phyloP scores from a whole-genome alignment of 768 basidiomycete genomes.

The Lenzites betulinus region DNA sequence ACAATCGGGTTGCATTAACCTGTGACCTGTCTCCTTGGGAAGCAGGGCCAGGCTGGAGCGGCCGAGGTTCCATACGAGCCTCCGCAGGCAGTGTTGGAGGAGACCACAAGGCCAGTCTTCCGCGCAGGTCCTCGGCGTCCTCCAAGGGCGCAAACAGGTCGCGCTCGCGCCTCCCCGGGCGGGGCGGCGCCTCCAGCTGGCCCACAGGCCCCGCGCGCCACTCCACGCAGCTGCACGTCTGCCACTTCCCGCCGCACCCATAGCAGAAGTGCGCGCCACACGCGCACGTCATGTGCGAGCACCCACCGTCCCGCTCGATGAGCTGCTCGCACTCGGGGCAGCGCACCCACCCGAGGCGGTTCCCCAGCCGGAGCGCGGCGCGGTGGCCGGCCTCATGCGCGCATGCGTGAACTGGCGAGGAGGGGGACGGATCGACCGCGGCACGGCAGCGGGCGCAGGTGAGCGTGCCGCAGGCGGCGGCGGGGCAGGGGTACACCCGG shows the following conservation, averaged over 20 bases:
- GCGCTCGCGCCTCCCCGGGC: neutral
- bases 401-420: constrained; percentile 17
- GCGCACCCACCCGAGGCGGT: constrained; percentile 27
- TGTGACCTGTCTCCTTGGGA: no score
- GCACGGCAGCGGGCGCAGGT: constrained; percentile 26
- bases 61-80: neutral
- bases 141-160: constrained; percentile 6
- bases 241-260: constrained; percentile 27
- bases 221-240: constrained; percentile 28
- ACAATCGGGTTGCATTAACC: no score
- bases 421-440: constrained; percentile 8
- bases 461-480: constrained; percentile 17
- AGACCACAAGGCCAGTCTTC: neutral
- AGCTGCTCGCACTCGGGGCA: constrained; percentile 32
- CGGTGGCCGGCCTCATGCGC: constrained; percentile 17
- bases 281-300: constrained; percentile 34
- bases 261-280: constrained; percentile 27
- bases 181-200: constrained; percentile 1
- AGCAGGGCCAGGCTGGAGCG: neutral
- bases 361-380: constrained; percentile 19
- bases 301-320: constrained; percentile 30
- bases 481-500: constrained; percentile 21
- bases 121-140: neutral
- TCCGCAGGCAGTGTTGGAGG: neutral
- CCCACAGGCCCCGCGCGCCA: constrained; percentile 9